These are phyloP conservation scores for Fusarium duplospermum DNA, from an alignment of 2,329 filamentous ascomycete genomes.

Conservation along the genomic window DNA sequence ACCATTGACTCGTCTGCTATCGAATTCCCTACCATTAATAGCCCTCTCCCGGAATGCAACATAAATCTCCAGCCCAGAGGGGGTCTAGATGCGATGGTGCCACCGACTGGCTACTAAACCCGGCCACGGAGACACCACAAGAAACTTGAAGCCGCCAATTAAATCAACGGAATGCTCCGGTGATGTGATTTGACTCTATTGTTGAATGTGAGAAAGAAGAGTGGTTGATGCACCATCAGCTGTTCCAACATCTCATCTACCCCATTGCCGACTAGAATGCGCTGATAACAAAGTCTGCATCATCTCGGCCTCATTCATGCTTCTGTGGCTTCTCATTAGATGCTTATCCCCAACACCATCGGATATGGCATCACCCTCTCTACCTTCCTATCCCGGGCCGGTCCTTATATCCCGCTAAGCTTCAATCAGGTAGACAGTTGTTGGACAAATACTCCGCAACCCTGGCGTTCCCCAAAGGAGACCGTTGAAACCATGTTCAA, in stretches of 20 bases:
- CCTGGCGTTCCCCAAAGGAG: background rate
- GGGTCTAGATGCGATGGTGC: slow-evolving; percentile 1
- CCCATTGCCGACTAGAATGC: background rate
- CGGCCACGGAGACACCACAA: background rate
- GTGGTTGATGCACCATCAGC: slow-evolving; percentile 2
- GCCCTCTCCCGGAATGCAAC: background rate
- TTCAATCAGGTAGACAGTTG: background rate
- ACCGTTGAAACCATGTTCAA: slow-evolving; percentile 1
- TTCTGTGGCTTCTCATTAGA: background rate
- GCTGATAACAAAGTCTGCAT: background rate
- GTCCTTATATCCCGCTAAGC: background rate
- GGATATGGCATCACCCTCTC: background rate
- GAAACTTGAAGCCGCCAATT: background rate
- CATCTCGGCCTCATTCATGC: background rate
- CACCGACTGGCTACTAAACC: background rate
- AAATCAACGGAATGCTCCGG: background rate
- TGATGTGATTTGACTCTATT: background rate
- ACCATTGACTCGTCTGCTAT: background rate
- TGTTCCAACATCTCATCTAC: background rate
- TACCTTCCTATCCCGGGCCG: slow-evolving; percentile 1
- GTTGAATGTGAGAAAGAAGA: background rate
- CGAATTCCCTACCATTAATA: background rate
- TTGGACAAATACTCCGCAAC: background rate
- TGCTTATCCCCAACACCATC: background rate
- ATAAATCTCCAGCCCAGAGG: background rate